Evolutionary conservation across 495 filamentous ascomycete genomes (phyloP).

Genomic region (Penicillium bialowiezense): DNA sequence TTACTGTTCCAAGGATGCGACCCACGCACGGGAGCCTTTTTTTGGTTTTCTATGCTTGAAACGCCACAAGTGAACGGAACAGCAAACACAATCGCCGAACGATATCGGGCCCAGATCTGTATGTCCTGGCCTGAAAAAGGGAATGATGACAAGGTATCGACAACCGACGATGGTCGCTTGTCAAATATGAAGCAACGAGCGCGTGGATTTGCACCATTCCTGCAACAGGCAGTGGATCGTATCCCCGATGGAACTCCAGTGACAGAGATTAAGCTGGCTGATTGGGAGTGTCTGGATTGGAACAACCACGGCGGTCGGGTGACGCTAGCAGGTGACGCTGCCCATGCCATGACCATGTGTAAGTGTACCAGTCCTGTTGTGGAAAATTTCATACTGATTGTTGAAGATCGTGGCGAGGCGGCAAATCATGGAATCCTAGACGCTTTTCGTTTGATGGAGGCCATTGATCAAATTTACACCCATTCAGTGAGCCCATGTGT

Average conservation of each 20-base stretch:
- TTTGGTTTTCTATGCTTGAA: constrained; percentile 50
- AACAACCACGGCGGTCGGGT: constrained; percentile 47
- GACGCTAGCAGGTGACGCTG: constrained; percentile 57
- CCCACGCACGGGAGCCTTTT: constrained; percentile 49
- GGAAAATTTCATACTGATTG: background rate
- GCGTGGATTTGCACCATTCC: constrained; percentile 49
- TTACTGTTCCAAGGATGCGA: constrained; percentile 58
- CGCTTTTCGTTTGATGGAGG: constrained; percentile 24
- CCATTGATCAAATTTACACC: constrained; percentile 17
- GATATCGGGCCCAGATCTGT: constrained; percentile 26
- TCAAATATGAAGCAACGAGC: constrained; percentile 50
- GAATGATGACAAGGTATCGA: constrained; percentile 30
- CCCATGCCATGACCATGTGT: constrained; percentile 64
- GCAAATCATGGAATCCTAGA: constrained; percentile 57
- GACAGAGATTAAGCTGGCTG: constrained; percentile 49
- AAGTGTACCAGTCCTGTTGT: constrained; percentile 13
- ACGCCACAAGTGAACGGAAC: constrained; percentile 23
- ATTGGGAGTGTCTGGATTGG: constrained; percentile 46
- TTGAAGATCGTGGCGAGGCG: constrained; percentile 49
- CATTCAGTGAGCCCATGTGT: constrained; percentile 15
- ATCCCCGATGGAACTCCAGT: constrained; percentile 43
- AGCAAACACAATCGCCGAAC: constrained; percentile 1
- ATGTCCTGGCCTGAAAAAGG: constrained; percentile 32
- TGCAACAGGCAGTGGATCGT: constrained; percentile 38
- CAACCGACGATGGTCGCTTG: constrained; percentile 35